Evolutionary conservation across 306 rosid genomes (phyloP).

Genomic region (Fragaria nilgerrensis): DNA sequence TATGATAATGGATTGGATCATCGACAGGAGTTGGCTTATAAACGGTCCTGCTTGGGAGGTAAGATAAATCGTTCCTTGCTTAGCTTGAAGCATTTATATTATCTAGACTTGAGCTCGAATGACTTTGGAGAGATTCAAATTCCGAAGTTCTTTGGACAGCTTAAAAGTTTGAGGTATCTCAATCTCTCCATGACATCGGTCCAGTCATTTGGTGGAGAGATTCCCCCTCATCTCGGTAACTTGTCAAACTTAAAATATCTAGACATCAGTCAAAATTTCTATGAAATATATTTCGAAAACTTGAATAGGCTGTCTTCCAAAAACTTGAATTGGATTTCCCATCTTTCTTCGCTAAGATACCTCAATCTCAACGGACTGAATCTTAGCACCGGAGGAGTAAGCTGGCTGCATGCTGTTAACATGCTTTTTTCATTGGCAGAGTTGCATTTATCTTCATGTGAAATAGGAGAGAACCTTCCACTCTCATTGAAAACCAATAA

Average conservation of each 20-base stretch:
- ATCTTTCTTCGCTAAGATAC: conserved; percentile 36
- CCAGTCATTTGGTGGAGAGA: conserved; percentile 27
- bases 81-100: conserved; percentile 1
- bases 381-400: conserved; percentile 24
- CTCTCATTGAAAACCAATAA: conserved; percentile 21
- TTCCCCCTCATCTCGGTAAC: conserved; percentile 15
- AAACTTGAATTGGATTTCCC: conserved; percentile 26
- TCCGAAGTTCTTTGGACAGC: conserved; percentile 33
- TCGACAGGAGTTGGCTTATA: neutral
- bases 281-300: neutral
- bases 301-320: conserved; percentile 7
- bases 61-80: conserved; percentile 35
- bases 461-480: conserved; percentile 4
- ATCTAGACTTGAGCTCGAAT: conserved; percentile 42
- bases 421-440: conserved; percentile 25
- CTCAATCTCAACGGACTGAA: conserved; percentile 33
- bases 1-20: neutral
- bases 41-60: conserved; percentile 20
- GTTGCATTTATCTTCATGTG: conserved; percentile 24
- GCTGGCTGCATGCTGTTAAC: conserved; percentile 22
- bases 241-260: conserved; percentile 17
- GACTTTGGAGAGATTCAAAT: conserved; percentile 25
- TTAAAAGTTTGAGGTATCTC: conserved; percentile 32
- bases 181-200: conserved; percentile 22
- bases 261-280: neutral